These are phyloP conservation scores for Zasmidium citrigriseum DNA, from an alignment of 2,329 filamentous ascomycete species.

Conservation along the genomic window DNA sequence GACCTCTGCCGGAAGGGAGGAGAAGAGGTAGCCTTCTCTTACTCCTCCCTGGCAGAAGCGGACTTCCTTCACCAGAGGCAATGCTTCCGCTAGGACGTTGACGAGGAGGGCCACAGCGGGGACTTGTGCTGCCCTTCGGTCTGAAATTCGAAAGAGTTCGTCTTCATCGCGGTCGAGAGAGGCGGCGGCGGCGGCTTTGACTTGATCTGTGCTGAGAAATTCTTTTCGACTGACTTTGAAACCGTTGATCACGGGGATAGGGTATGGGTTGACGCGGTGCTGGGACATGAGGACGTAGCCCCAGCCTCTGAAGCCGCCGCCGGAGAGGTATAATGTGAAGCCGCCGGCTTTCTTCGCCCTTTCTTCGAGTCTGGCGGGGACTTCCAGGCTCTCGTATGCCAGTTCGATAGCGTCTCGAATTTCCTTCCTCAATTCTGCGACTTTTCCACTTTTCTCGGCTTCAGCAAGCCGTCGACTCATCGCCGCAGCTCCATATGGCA, in stretches of 20 bases:
- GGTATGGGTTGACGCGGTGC: conserved; percentile 74
- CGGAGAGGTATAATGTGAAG: conserved; percentile 79
- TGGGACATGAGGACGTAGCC: conserved; percentile 84
- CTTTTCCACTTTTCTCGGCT: conserved; percentile 40
- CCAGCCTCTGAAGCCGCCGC: conserved; percentile 88
- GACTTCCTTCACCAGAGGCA: conserved; percentile 71
- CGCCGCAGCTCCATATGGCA: conserved; percentile 71
- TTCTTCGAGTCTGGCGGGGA: conserved; percentile 56
- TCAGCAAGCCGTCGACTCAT: conserved; percentile 57
- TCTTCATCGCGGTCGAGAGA: conserved; percentile 38
- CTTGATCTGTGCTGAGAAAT: conserved; percentile 59
- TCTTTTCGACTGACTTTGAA: conserved; percentile 65
- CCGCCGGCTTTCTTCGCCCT: conserved; percentile 48
- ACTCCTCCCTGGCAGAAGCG: conserved; percentile 89
- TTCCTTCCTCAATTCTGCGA: conserved; percentile 45
- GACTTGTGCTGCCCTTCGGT: conserved; percentile 76
- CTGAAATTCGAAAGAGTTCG: conserved; percentile 71
- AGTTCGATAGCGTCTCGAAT: conserved; percentile 55
- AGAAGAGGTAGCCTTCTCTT: conserved; percentile 78
- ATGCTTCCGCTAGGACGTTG: conserved; percentile 67
- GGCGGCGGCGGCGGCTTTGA: conserved; percentile 43
- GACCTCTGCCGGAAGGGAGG: conserved; percentile 61
- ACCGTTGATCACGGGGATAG: conserved; percentile 78
- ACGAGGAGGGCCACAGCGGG: conserved; percentile 81
- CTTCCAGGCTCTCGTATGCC: conserved; percentile 45